Evolutionary conservation across 805 yeast species (phyloP), one percentile per base, ranked within the genome.

Genomic region (Cephaloascus fragrans): DNA sequence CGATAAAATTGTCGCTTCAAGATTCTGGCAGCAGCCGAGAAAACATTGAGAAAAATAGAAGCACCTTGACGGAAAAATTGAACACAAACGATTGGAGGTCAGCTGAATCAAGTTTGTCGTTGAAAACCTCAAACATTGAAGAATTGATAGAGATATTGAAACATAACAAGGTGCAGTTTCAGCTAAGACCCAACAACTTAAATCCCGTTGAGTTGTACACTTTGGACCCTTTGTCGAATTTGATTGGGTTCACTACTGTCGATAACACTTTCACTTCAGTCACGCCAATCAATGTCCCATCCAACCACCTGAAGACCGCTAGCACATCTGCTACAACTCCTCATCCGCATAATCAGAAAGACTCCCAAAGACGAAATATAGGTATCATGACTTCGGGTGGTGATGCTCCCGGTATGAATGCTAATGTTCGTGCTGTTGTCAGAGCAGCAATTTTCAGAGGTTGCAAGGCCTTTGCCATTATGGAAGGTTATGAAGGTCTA

Each of bases 331-430:
- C 32, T 14, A 17, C 10, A 32, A 34, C 16, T 34, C 37, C 12
- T 6, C 18, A 4, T 15, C 19, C 16, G 10, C 29, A 4, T 16
- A 16, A 6, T 35, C 16, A 12, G 32, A n/a, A 4, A 14, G 4
- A 17, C 37, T 23, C 38, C 14, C 12, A 44, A 47, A 56, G 52
- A 61, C 71, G 59, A 67, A 79, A 57, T 46, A 77, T 81, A 42
- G 89, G 80, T 1, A 83, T 81, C 14, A 80, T 81, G 86, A 81
- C 88, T 1, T 79, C 86, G 1, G 89, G 89, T 42, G 89, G 89
- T 49, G 89, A 81, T 52, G 80, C 87, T 20, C 89, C 83, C 6
- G 89, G 89, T 46, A 81, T 81, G 89, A 79, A 80, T 53, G 80
- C 87, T 3, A 79, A 77, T 28, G 88, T 81, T 18, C 62, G 88